Percentiles rank a stretch among this genome's conserved stretches.
Evolutionary conservation across 371 early-diverging fungal species (phyloP).

Genomic region (Rhizomucor pusillus): DNA sequence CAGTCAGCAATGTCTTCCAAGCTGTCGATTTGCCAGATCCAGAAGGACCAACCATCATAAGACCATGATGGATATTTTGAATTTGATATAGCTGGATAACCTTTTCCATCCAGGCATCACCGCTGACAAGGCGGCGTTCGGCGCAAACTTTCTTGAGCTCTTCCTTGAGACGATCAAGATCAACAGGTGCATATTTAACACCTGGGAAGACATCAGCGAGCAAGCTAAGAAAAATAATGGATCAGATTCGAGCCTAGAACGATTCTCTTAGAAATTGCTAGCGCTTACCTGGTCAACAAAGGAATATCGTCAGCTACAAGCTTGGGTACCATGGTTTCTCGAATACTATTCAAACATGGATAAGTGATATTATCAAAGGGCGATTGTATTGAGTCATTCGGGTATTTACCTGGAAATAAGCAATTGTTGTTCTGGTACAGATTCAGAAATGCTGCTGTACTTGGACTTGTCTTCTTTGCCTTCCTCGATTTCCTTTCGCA

Average conservation of each 20-base stretch:
- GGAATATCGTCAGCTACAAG: slow-evolving; percentile 94
- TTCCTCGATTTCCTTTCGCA: slow-evolving; percentile 43
- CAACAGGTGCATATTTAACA: slow-evolving; percentile 80
- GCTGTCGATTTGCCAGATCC: slow-evolving; percentile 95
- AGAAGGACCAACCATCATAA: slow-evolving; percentile 99
- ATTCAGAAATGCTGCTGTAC: slow-evolving; percentile 59
- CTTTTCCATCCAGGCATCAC: slow-evolving; percentile 93
- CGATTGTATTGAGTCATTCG: background rate
- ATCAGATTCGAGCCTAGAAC: background rate
- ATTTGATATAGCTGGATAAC: slow-evolving; percentile 96
- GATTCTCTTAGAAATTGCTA: background rate
- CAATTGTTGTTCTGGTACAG: slow-evolving; percentile 86
- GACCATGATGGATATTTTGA: slow-evolving; percentile 96
- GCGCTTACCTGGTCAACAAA: slow-evolving; percentile 66
- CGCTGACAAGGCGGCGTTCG: slow-evolving; percentile 72
- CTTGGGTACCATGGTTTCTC: slow-evolving; percentile 97
- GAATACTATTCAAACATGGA: slow-evolving; percentile 66
- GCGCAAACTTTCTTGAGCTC: slow-evolving; percentile 80
- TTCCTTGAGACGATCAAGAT: slow-evolving; percentile 70
- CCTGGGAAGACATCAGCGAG: slow-evolving; percentile 97
- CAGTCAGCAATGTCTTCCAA: slow-evolving; percentile 88
- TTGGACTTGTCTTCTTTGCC: slow-evolving; percentile 44
- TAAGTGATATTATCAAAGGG: background rate
- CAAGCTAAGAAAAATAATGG: slow-evolving; percentile 49
- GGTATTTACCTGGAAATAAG: slow-evolving; percentile 62